Percentiles rank a stretch among this genome's conserved stretches.
These are phyloP conservation scores for Scenedesmus sp. DNA, from an alignment of 163 green algal genomes.

Conservation along the genomic window DNA sequence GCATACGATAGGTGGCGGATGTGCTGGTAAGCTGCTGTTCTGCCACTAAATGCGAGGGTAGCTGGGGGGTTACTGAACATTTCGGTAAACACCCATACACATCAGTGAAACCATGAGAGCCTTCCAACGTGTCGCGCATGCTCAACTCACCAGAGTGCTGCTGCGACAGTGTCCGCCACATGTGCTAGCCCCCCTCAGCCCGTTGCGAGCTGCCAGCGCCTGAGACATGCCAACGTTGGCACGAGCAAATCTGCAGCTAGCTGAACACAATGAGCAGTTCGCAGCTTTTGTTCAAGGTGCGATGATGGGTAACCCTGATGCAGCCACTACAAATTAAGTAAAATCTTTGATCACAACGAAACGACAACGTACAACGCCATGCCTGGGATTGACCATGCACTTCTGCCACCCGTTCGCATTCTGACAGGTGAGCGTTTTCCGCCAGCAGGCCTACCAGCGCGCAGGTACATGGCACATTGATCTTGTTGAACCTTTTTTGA, in stretches of 20 bases:
- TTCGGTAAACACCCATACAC: not conserved
- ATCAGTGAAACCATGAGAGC: not conserved
- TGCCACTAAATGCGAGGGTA: not conserved
- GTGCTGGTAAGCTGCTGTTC: not conserved
- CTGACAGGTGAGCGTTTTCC: not conserved
- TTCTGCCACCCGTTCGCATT: not conserved
- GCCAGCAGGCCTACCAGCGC: not conserved
- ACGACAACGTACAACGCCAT: not conserved
- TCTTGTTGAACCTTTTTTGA: not conserved
- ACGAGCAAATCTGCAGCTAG: not conserved
- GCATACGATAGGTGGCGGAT: not conserved
- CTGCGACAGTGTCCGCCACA: constrained; percentile 10
- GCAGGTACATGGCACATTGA: not conserved
- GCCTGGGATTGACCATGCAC: not conserved
- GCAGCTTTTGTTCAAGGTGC: not conserved
- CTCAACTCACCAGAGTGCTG: not conserved
- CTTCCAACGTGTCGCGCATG: not conserved
- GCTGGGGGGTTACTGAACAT: not conserved
- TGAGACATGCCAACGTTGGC: not conserved
- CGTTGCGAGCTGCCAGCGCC: not conserved
- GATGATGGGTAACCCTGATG: not conserved
- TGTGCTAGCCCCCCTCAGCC: not conserved
- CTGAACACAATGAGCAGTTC: not conserved
- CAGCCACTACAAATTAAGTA: not conserved
- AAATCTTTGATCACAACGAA: not conserved